Conservation (phyloP, 768 basidiomycete genomes). For the Naganishia randhawae region DNA sequence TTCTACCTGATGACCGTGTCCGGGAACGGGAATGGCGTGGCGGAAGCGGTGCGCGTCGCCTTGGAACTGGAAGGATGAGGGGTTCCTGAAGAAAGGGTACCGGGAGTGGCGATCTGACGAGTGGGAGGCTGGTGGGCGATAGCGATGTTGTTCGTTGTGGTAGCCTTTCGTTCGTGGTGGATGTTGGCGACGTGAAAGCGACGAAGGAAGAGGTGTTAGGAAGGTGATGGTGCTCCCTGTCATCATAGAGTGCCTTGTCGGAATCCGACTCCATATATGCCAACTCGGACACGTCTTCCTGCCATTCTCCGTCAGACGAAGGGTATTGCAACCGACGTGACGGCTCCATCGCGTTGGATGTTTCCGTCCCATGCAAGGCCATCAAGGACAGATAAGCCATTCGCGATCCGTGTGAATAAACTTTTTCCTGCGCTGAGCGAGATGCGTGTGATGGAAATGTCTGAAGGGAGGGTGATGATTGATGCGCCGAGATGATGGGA, state of each 20-base stretch:
- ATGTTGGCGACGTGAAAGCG: too few species aligned
- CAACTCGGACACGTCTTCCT: not conserved
- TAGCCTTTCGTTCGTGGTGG: not conserved
- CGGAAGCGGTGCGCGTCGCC: too few species aligned
- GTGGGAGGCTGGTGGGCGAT: not conserved
- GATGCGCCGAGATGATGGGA: not conserved
- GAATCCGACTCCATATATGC: not conserved
- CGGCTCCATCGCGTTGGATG: too few species aligned
- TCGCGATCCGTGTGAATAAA: too few species aligned
- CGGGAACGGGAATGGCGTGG: not conserved
- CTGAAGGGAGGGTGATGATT: not conserved
- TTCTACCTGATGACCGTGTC: not conserved
- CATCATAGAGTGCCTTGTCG: too few species aligned
- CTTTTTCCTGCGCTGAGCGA: not conserved
- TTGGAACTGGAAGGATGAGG: too few species aligned
- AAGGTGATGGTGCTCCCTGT: too few species aligned
- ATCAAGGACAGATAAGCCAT: not conserved
- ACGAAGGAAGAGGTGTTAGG: too few species aligned
- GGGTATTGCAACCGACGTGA: not conserved
- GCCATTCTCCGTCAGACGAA: not conserved
- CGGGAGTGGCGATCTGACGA: conserved; percentile 5
- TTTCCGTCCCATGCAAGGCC: not conserved
- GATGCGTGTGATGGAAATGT: not conserved
- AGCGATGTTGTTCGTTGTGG: conserved; percentile 9
- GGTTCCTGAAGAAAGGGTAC: not conserved